Conservation (phyloP, 495 filamentous ascomycete genomes). For the Hypoxylon crocopeplum region DNA sequence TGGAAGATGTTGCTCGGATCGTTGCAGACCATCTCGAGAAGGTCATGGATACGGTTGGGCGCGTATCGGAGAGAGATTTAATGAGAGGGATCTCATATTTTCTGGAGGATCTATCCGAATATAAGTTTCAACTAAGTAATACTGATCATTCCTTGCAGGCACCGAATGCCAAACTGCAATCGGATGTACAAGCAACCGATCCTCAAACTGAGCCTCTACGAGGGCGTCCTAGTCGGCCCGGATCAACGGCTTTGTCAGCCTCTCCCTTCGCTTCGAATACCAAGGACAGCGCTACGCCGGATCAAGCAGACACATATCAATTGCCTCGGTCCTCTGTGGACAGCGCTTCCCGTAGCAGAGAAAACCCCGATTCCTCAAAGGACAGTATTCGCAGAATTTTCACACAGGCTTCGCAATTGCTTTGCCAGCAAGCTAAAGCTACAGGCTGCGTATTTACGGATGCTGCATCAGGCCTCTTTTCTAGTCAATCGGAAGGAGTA, state of each 20-base stretch:
- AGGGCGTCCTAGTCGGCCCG: slow-evolving; percentile 3
- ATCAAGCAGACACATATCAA: not conserved
- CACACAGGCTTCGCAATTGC: slow-evolving; percentile 28
- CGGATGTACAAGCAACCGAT: slow-evolving; percentile 11
- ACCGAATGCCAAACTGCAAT: not conserved
- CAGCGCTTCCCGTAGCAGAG: slow-evolving; percentile 1
- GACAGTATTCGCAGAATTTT: slow-evolving; percentile 28
- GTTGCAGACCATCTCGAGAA: slow-evolving; percentile 70
- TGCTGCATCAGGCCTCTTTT: slow-evolving; percentile 25
- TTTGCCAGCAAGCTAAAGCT: slow-evolving; percentile 31
- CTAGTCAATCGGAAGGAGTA: slow-evolving; percentile 1
- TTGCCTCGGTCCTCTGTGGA: slow-evolving; percentile 16
- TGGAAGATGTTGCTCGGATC: slow-evolving; percentile 58
- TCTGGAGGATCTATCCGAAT: slow-evolving; percentile 35
- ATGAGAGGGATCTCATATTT: slow-evolving; percentile 38
- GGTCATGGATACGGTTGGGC: slow-evolving; percentile 34
- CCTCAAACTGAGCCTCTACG: slow-evolving; percentile 14
- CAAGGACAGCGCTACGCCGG: not conserved
- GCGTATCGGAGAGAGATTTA: slow-evolving; percentile 33
- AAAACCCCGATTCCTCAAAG: slow-evolving; percentile 9
- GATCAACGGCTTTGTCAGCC: not conserved
- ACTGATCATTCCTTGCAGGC: slow-evolving; percentile 18
- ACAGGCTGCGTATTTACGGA: slow-evolving; percentile 31
- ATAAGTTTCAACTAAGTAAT: slow-evolving; percentile 33
- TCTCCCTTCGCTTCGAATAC: not conserved